These are phyloP conservation scores for Komagataella mondaviorum DNA, from an alignment of 805 yeast genomes.

Conservation along the genomic window DNA sequence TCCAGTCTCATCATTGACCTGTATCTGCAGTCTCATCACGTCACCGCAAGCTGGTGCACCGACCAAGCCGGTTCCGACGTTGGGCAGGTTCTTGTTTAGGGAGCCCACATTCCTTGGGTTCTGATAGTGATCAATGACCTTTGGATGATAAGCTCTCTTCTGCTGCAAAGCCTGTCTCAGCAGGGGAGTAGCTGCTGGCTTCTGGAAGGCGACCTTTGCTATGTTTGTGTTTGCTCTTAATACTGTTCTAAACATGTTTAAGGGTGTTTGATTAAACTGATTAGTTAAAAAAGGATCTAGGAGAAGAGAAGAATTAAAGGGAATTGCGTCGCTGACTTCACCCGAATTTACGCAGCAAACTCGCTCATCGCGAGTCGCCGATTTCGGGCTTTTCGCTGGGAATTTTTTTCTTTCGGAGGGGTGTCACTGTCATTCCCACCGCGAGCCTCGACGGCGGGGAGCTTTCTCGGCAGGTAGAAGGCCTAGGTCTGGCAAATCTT, in stretches of 20 bases:
- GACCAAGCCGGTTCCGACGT: slow-evolving; percentile 93
- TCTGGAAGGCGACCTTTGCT: neutral
- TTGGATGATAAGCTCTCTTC: slow-evolving; percentile 61
- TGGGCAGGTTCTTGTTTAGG: slow-evolving; percentile 56
- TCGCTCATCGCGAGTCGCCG: neutral
- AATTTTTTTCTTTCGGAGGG: too few relatives aligned
- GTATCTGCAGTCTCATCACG: slow-evolving; percentile 93
- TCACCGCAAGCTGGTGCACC: slow-evolving; percentile 99
- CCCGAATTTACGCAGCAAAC: neutral
- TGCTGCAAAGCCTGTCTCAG: slow-evolving; percentile 7
- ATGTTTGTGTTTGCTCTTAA: neutral
- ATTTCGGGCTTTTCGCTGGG: neutral
- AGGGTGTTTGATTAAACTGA: neutral
- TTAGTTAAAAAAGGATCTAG: neutral
- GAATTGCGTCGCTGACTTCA: neutral
- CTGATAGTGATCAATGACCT: slow-evolving; percentile 90
- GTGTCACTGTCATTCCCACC: neutral
- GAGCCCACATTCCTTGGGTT: slow-evolving; percentile 97
- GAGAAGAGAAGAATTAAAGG: neutral
- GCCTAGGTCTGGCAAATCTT: neutral
- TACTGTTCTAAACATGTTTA: neutral
- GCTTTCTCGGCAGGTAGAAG: neutral
- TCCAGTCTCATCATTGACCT: slow-evolving; percentile 85
- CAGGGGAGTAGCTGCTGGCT: neutral
- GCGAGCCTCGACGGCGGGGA: neutral